Conservation (phyloP, 1,284 basidiomycete species). For the Naganishia sp. region DNA sequence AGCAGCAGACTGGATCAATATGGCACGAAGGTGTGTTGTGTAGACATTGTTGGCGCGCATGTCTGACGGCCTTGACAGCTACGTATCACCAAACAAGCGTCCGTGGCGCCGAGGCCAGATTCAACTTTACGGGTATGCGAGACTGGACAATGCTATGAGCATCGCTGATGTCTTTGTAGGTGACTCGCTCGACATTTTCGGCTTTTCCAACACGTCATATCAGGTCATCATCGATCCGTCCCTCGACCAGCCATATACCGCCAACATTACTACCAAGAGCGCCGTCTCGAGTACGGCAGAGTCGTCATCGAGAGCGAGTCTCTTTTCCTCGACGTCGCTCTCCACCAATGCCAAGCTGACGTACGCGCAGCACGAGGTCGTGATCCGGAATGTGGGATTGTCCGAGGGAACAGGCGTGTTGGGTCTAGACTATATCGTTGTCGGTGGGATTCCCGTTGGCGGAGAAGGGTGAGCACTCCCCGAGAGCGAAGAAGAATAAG, state of each 20-base stretch:
- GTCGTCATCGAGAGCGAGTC: conserved; percentile 34
- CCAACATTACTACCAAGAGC: conserved; percentile 9
- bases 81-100: conserved; percentile 49
- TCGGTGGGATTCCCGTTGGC: conserved; percentile 40
- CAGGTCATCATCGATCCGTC: conserved; percentile 46
- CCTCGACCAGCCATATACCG: conserved; percentile 33
- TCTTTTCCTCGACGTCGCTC: conserved; percentile 39
- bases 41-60: neutral
- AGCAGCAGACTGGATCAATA: conserved; percentile 41
- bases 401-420: conserved; percentile 37
- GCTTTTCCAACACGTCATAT: conserved; percentile 40
- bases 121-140: conserved; percentile 46
- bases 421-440: conserved; percentile 44
- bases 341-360: conserved; percentile 14
- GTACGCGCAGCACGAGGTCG: conserved; percentile 39
- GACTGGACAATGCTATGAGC: neutral
- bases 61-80: conserved; percentile 34
- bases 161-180: neutral
- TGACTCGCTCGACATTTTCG: conserved; percentile 44
- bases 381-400: conserved; percentile 41
- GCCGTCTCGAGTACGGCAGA: conserved; percentile 1
- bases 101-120: conserved; percentile 38
- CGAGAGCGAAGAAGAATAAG: neutral
- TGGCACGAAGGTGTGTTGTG: conserved; percentile 49
- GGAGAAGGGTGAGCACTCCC: conserved; percentile 42